phyloP scores from a whole-genome alignment of 805 yeast genomes.

The Cyberlindnera maritima region DNA sequence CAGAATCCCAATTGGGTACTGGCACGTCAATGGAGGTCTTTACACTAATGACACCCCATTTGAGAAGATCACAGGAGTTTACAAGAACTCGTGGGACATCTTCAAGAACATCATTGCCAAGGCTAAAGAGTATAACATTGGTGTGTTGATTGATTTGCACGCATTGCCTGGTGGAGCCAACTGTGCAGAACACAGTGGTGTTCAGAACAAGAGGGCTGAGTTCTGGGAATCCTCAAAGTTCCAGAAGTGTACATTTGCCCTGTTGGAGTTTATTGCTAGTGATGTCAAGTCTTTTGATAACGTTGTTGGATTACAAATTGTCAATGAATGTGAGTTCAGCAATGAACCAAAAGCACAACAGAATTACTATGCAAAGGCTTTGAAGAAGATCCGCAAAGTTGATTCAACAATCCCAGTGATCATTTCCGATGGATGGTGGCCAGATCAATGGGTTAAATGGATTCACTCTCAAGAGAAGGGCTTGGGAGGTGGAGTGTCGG shows the following conservation, averaged over 20 bases:
- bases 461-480: constrained; percentile 35
- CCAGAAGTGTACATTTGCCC: constrained; percentile 44
- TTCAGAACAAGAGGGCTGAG: constrained; percentile 51
- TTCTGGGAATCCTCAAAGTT: constrained; percentile 55
- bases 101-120: constrained; percentile 53
- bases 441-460: constrained; percentile 74
- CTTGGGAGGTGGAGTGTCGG: constrained; percentile 45
- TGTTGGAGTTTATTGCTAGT: constrained; percentile 57
- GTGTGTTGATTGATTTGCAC: constrained; percentile 81
- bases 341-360: constrained; percentile 51
- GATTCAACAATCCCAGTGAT: constrained; percentile 64
- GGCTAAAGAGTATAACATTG: constrained; percentile 63
- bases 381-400: constrained; percentile 51
- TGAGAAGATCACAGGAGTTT: constrained; percentile 50
- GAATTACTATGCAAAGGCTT: constrained; percentile 63
- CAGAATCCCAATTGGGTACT: constrained; percentile 88
- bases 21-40: constrained; percentile 71
- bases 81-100: constrained; percentile 69
- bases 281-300: constrained; percentile 61
- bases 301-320: constrained; percentile 78
- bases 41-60: constrained; percentile 64
- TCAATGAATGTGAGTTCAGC: constrained; percentile 76
- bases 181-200: constrained; percentile 81
- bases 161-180: constrained; percentile 94
- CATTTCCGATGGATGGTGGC: constrained; percentile 95